A percentile compares a stretch with the other conserved stretches of the same genome.
Conservation (phyloP, 495 filamentous ascomycete genomes). For the Neurospora sp. region DNA sequence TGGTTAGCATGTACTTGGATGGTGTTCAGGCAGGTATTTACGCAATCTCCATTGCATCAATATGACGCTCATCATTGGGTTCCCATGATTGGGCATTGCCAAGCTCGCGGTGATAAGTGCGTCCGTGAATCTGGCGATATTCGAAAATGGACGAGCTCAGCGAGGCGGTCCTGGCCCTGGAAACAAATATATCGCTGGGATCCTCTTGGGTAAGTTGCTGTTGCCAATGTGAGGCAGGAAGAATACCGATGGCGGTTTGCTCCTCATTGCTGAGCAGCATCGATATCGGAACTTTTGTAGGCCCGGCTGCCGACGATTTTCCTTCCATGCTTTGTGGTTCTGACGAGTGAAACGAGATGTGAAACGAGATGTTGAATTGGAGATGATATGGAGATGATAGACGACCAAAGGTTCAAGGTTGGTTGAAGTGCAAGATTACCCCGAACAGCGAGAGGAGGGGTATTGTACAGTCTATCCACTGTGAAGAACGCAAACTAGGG, state of each 20-base stretch:
- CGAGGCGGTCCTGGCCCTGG: constrained; percentile 26
- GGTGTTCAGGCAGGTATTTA: constrained; percentile 18
- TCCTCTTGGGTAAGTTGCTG: background rate
- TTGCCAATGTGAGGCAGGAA: constrained; percentile 1
- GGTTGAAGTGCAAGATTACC: no score
- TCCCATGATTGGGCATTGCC: constrained; percentile 5
- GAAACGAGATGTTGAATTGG: background rate
- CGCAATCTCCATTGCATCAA: constrained; percentile 17
- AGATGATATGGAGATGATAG: background rate
- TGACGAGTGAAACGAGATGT: background rate
- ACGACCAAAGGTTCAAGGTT: background rate
- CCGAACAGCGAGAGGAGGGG: background rate
- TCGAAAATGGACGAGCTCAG: constrained; percentile 35
- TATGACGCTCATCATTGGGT: constrained; percentile 18
- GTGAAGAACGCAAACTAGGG: background rate
- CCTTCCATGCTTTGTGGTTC: background rate
- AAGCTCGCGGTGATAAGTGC: constrained; percentile 25
- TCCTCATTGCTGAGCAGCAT: background rate
- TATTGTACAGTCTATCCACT: background rate
- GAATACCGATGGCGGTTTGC: background rate
- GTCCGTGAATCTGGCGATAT: constrained; percentile 33
- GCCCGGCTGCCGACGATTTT: background rate
- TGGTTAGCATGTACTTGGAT: constrained; percentile 8
- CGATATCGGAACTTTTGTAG: background rate
- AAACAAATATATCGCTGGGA: background rate